phyloP scores from a whole-genome alignment of 805 yeast genomes.

The Metschnikowia borealis region DNA sequence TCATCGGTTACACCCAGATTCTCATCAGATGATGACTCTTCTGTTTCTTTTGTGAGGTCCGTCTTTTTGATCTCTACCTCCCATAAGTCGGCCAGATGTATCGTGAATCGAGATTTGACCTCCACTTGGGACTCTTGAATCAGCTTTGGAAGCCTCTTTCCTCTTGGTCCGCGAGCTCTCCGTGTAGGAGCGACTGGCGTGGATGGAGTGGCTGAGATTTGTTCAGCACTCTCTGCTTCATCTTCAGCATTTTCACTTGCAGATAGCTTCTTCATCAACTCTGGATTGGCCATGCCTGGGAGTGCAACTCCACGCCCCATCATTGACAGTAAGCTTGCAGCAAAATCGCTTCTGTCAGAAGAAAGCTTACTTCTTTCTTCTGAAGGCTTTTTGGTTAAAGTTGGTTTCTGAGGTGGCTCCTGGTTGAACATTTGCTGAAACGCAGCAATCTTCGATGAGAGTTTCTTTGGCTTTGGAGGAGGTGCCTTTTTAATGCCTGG shows the following conservation, averaged over 20 bases:
- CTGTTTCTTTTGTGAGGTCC: not conserved
- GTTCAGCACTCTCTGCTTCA: conserved; percentile 8
- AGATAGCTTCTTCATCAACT: conserved; percentile 13
- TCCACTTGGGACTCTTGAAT: conserved; percentile 42
- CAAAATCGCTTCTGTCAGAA: conserved; percentile 44
- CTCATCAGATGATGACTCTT: not conserved
- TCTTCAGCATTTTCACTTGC: conserved; percentile 10
- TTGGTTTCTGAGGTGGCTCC: conserved; percentile 9
- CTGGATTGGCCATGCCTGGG: conserved; percentile 53
- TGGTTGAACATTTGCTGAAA: conserved; percentile 70
- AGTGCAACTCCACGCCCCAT: conserved; percentile 48
- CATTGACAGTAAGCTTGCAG: conserved; percentile 57
- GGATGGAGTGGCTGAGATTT: not conserved
- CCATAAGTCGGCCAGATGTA: conserved; percentile 39
- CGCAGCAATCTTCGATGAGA: conserved; percentile 75
- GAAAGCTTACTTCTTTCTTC: conserved; percentile 23
- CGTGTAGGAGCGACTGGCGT: conserved; percentile 14
- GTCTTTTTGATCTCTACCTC: conserved; percentile 14
- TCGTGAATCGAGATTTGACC: conserved; percentile 30
- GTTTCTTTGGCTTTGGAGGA: conserved; percentile 72
- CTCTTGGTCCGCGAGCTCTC: conserved; percentile 71
- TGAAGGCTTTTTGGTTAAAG: conserved; percentile 10
- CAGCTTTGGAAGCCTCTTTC: conserved; percentile 62
- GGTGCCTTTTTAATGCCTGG: conserved; percentile 27
- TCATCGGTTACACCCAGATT: not conserved